phyloP scores from a whole-genome alignment of 768 basidiomycete species.

The Pleurotus giganteus region DNA sequence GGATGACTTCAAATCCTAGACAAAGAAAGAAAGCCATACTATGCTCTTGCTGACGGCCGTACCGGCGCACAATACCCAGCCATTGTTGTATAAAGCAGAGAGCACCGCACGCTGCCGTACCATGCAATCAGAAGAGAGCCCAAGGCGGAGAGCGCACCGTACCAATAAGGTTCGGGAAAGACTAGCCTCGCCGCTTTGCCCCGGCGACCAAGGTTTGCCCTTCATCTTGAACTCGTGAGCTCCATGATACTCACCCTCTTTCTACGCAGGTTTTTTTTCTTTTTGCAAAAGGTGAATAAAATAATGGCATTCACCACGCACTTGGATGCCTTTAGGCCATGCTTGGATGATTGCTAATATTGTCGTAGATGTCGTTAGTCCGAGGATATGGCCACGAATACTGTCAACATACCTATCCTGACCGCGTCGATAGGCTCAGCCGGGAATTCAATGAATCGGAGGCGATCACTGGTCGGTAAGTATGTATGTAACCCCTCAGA shows the following conservation, averaged over 20 bases:
- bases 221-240: slow-evolving; percentile 10
- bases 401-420: not conserved
- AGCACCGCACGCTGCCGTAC: not conserved
- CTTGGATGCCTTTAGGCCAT: slow-evolving; percentile 7
- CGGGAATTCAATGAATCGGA: slow-evolving; percentile 6
- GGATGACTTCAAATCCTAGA: not conserved
- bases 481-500: too few species aligned
- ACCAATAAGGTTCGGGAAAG: slow-evolving; percentile 8
- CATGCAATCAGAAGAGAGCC: not conserved
- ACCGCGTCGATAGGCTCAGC: not conserved
- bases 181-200: slow-evolving; percentile 4
- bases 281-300: not conserved
- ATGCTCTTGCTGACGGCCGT: slow-evolving; percentile 7
- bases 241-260: slow-evolving; percentile 9
- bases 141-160: not conserved
- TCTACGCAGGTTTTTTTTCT: too few species aligned
- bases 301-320: not conserved
- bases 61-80: not conserved
- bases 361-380: not conserved
- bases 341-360: not conserved
- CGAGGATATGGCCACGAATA: too few species aligned
- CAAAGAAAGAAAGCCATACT: too few species aligned
- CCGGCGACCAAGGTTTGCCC: slow-evolving; percentile 6
- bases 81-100: not conserved
- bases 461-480: slow-evolving; percentile 1